Conservation (phyloP, 345 rosid species). For the Punica granatum region DNA sequence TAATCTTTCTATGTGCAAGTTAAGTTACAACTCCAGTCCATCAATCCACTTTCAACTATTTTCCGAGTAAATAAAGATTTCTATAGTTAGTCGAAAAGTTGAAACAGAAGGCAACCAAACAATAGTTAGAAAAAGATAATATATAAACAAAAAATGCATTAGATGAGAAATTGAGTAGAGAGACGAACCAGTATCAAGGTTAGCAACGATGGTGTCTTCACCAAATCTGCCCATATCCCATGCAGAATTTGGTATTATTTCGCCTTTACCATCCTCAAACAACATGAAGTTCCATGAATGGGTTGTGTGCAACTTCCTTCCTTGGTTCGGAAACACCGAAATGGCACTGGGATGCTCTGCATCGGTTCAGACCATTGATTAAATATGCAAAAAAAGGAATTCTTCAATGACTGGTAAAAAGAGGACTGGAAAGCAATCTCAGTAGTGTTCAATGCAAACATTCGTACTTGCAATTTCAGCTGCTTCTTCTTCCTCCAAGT, state of each 20-base stretch:
- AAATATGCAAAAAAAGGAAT: not conserved
- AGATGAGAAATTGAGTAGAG: not conserved
- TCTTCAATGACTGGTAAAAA: too few relatives aligned
- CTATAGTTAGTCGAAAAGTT: too few relatives aligned
- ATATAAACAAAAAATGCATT: not conserved
- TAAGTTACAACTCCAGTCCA: too few relatives aligned
- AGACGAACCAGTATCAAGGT: constrained; percentile 32
- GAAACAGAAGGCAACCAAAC: too few relatives aligned
- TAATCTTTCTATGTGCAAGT: too few relatives aligned
- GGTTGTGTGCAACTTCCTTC: constrained; percentile 24
- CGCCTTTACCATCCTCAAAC: constrained; percentile 20
- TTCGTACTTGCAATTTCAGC: constrained; percentile 43
- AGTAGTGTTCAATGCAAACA: not conserved
- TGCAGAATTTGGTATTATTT: constrained; percentile 10
- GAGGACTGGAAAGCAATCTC: too few relatives aligned
- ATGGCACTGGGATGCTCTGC: constrained; percentile 25
- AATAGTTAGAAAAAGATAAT: not conserved
- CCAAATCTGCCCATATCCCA: constrained; percentile 31
- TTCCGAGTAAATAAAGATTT: too few relatives aligned
- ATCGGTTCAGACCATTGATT: not conserved
- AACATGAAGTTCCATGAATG: constrained; percentile 33
- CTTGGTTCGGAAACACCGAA: constrained; percentile 24
- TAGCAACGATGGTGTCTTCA: constrained; percentile 31
- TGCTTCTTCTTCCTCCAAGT: constrained; percentile 50
- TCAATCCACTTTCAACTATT: too few relatives aligned